Base-by-base conservation (phyloP, 768 basidiomycete genomes). In the Myochromella boudieri region DNA sequence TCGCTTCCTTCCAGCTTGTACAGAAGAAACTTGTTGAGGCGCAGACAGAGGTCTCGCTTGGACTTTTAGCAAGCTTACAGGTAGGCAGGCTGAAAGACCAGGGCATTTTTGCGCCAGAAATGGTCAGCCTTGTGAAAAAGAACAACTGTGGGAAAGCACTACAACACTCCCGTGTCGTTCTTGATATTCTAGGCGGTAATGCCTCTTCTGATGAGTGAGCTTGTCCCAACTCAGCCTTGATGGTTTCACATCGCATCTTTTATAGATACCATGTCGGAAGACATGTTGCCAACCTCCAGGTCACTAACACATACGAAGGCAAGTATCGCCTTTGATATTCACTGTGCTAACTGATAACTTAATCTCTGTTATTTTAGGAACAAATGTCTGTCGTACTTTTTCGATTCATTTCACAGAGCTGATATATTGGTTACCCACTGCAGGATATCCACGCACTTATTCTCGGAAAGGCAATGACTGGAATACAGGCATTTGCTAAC, bases 21-120 rank as follows among this genome's bases (percentile, higher is more conserved):
- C 95, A 97, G 65, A 95, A 95, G 81, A 98, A 98, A 68, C 77
- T 98, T 12, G 93, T 87, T 3, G 94, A 97, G 54, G 94, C 95
- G 10, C 87, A 93, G 53, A 90, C 85, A 1, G 92, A 97, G 59
- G 80, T 84, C 7, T 80, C 86, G 1, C 72, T 95, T 10, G 91
- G 94, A 5, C 69, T 91, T 20, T 75, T 81, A 33, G 85, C 87
- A 5, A 85, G 82, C 54, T 65, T 88, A 24, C 89, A 89, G 61
- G 86, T 87, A 3, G 95, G 95, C 2, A 76, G 93, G 24, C 71
- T 97, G 52, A 97, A 97, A 71, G 95, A 97, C 44, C 60, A 70
- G 50, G 80, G 85, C 45, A 75, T 69, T 55, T 55, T 80, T 17
- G 81, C 88, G 2, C 85, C 95, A 2, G 94, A 97, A 65, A 97